Base-by-base conservation (phyloP, 345 rosid species). In the Lepidium didymum region DNA sequence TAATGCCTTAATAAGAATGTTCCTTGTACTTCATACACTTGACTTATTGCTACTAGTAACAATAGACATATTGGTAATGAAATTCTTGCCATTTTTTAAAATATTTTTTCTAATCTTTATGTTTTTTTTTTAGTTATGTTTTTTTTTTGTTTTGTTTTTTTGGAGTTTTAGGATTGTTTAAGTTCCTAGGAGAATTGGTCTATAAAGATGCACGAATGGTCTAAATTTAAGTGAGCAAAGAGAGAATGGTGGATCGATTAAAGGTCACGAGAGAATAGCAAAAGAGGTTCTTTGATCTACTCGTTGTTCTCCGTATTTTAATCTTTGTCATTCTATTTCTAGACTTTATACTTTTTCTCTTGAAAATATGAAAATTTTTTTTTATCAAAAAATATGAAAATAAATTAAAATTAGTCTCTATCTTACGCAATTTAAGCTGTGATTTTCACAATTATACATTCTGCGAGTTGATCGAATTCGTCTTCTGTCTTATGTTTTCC, bases 21-120 rank as follows among this genome's bases (percentile, higher is more conserved):
- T 13, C 77, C 77, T 65, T 64, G 58, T 16, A 57, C 66, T 56
- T 73, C 59, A 23, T 56, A 73, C 19, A 73, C 47, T 40, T 15
- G 44, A 56, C 60, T 65, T 47, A 50, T 11, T 47, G 60, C 25
- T 41, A 73, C 46, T 46, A 73, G 43, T 47, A 73, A 57, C 60
- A 57, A 8, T 13, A 73, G 35, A 49, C 77, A 58, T 41, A 57
- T 13, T 3, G 46, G 64, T 40, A 67, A 18, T 29, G 64, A 35
- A 19, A 21, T 10, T 73, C 36, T 73, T 31, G 45, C 38, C 71
- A 65, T 64, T 15, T 47, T 64, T 31, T 52, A 4, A 19, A 8
- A 3, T 49, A 0, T 49, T 25, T 60, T 38, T 10, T 35, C 18
- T 21, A n/a, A n/a, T n/a, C n/a, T 42, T 27, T 13, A 10, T 58